Evolutionary conservation across 1,139 yeast genomes (phyloP).

Genomic region (Hyphopichia fennica): DNA sequence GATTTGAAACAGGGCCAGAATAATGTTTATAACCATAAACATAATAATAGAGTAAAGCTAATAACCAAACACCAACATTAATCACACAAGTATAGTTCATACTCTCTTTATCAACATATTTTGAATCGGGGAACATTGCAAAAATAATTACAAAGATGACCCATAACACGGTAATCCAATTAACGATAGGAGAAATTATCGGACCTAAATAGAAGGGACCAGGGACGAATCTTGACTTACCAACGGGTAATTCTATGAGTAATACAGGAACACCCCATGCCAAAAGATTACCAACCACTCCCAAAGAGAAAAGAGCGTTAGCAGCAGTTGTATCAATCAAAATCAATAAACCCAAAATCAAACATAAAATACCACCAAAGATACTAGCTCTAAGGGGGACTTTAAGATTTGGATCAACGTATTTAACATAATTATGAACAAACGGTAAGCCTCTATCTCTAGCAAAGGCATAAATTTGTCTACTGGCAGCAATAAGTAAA

Average conservation of each 20-base stretch:
- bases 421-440: conserved; percentile 47
- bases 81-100: conserved; percentile 41
- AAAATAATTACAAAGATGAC: conserved; percentile 31
- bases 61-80: conserved; percentile 36
- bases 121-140: conserved; percentile 41
- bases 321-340: conserved; percentile 63
- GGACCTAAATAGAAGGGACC: conserved; percentile 66
- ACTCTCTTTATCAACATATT: conserved; percentile 23
- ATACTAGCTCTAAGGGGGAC: conserved; percentile 65
- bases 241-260: conserved; percentile 41
- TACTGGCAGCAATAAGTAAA: conserved; percentile 34
- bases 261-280: conserved; percentile 45
- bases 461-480: conserved; percentile 42
- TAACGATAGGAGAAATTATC: conserved; percentile 36
- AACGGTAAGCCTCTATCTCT: conserved; percentile 46
- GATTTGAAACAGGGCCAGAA: conserved; percentile 39
- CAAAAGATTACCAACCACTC: conserved; percentile 44
- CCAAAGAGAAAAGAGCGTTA: conserved; percentile 37
- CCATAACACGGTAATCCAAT: conserved; percentile 26
- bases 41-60: conserved; percentile 27
- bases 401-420: conserved; percentile 49
- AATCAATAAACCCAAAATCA: conserved; percentile 57
- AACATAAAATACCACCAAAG: conserved; percentile 48
- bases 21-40: conserved; percentile 29
- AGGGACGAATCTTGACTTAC: conserved; percentile 49